Evolutionary conservation across 2,329 filamentous ascomycete species (phyloP).

Genomic region (Nannizziopsis arthrosporioides): DNA sequence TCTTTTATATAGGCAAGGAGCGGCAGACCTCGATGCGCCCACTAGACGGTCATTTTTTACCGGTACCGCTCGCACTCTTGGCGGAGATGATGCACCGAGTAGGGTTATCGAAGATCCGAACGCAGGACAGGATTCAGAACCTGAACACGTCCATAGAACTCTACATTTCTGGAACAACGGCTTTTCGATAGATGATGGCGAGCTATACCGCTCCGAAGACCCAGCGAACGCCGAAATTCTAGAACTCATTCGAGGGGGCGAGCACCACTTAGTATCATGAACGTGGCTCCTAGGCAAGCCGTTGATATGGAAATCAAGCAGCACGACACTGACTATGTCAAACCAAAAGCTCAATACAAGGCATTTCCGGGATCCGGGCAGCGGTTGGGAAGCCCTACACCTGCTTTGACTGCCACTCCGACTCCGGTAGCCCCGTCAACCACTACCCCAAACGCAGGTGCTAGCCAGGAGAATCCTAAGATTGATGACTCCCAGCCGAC

Average conservation of each 20-base stretch:
- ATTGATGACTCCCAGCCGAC: slow-evolving; percentile 48
- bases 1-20: slow-evolving; percentile 6
- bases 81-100: slow-evolving; percentile 52
- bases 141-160: slow-evolving; percentile 45
- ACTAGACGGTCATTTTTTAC: slow-evolving; percentile 40
- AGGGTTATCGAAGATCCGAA: slow-evolving; percentile 44
- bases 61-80: slow-evolving; percentile 52
- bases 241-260: slow-evolving; percentile 51
- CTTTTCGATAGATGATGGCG: slow-evolving; percentile 55
- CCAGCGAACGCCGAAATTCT: slow-evolving; percentile 51
- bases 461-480: slow-evolving; percentile 30
- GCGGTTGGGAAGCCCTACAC: slow-evolving; percentile 52
- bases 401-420: slow-evolving; percentile 35
- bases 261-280: slow-evolving; percentile 51
- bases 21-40: slow-evolving; percentile 35
- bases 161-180: slow-evolving; percentile 56
- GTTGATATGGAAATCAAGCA: slow-evolving; percentile 55
- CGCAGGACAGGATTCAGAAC: slow-evolving; percentile 30
- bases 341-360: slow-evolving; percentile 53
- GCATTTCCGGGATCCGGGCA: slow-evolving; percentile 51
- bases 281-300: slow-evolving; percentile 51
- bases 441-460: slow-evolving; percentile 17
- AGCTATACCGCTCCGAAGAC: slow-evolving; percentile 52
- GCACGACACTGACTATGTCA: slow-evolving; percentile 51
- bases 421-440: slow-evolving; percentile 26